Conservation (phyloP, 352 stramenopile genomes). For the Phytopythium boreale region DNA sequence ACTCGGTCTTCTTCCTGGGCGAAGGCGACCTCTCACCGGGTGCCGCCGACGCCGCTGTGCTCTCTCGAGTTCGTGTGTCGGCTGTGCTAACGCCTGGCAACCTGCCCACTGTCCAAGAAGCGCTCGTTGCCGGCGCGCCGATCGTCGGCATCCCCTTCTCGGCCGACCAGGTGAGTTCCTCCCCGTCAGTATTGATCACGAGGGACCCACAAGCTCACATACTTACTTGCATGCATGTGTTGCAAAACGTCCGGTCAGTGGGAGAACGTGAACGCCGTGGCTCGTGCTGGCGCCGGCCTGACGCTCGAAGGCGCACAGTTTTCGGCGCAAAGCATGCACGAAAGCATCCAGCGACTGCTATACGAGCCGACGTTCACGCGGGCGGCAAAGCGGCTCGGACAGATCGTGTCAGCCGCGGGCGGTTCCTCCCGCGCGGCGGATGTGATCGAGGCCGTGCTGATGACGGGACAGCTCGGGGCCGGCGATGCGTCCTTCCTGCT, state of each 20-base stretch:
- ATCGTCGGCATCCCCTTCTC: conserved; percentile 72
- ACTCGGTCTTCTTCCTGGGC: conserved; percentile 53
- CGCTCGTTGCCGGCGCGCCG: conserved; percentile 53
- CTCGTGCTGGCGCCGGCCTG: conserved; percentile 49
- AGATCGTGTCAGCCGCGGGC: conserved; percentile 58
- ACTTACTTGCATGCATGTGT: not conserved
- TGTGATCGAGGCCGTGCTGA: conserved; percentile 41
- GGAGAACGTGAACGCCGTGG: conserved; percentile 61
- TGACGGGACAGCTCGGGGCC: conserved; percentile 14
- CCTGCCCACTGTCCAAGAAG: conserved; percentile 55
- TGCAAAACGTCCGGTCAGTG: conserved; percentile 18
- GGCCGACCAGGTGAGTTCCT: conserved; percentile 49
- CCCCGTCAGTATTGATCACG: not conserved
- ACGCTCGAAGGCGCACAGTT: conserved; percentile 35
- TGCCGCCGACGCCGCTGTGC: conserved; percentile 42
- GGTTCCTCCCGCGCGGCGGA: conserved; percentile 51
- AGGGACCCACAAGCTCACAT: not conserved
- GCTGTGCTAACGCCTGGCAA: conserved; percentile 59
- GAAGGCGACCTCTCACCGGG: conserved; percentile 17
- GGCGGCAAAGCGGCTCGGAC: conserved; percentile 45
- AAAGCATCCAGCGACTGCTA: conserved; percentile 37
- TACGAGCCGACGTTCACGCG: conserved; percentile 27
- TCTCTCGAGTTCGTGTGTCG: conserved; percentile 33
- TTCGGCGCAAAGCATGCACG: conserved; percentile 27
- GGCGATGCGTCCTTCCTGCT: conserved; percentile 52